phyloP scores from a whole-genome alignment of 306 rosid genomes.

The Astragalus membranaceus region DNA sequence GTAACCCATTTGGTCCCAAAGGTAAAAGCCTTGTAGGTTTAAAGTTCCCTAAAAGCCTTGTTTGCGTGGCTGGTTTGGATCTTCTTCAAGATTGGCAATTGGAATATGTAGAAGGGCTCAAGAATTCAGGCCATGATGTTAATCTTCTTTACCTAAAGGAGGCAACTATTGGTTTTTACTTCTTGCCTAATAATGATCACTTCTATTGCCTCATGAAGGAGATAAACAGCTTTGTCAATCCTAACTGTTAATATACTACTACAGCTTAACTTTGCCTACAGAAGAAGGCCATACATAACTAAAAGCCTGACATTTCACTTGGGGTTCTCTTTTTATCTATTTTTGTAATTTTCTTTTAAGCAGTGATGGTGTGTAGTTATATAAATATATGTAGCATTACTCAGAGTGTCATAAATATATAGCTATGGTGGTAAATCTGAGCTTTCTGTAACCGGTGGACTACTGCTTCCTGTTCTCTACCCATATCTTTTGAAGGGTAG shows the following conservation, averaged over 20 bases:
- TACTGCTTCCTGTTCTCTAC: too few species aligned
- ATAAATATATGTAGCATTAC: slow-evolving; percentile 42
- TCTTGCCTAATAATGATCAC: slow-evolving; percentile 80
- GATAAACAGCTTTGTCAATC: slow-evolving; percentile 52
- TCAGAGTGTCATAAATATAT: slow-evolving; percentile 34
- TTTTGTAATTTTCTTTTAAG: slow-evolving; percentile 10
- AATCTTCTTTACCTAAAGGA: slow-evolving; percentile 59
- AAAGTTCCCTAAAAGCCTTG: slow-evolving; percentile 69
- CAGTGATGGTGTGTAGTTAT: slow-evolving; percentile 58
- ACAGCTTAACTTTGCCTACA: slow-evolving; percentile 45
- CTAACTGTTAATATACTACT: slow-evolving; percentile 45
- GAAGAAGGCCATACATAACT: slow-evolving; percentile 52
- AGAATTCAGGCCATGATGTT: slow-evolving; percentile 46
- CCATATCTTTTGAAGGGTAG: too few species aligned
- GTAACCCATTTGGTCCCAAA: slow-evolving; percentile 70
- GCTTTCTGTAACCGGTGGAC: slow-evolving; percentile 29
- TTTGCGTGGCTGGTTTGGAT: slow-evolving; percentile 88
- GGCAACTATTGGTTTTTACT: slow-evolving; percentile 92
- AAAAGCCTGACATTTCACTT: slow-evolving; percentile 50
- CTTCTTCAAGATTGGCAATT: slow-evolving; percentile 89
- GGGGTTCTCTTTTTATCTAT: slow-evolving; percentile 20
- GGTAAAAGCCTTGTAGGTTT: slow-evolving; percentile 48
- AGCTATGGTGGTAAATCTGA: slow-evolving; percentile 34
- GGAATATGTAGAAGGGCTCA: slow-evolving; percentile 65
- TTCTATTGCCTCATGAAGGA: slow-evolving; percentile 73